These are phyloP conservation scores for Lecanoromycetidae sp. DNA, from an alignment of 2,329 filamentous ascomycete genomes.

Conservation along the genomic window DNA sequence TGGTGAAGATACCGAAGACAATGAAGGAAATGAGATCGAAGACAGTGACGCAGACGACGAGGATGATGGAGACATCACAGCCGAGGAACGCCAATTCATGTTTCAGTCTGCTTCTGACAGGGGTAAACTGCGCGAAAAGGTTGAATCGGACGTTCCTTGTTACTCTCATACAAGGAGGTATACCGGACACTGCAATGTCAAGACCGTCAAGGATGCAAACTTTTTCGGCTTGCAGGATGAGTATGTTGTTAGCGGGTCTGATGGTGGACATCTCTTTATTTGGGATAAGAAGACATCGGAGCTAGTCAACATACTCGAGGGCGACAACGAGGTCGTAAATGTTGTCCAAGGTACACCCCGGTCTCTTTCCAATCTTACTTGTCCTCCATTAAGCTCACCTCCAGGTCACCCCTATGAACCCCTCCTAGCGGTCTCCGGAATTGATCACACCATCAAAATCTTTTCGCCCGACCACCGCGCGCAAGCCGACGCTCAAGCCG, in stretches of 20 bases:
- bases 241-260: constrained; percentile 55
- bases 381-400: neutral
- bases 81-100: constrained; percentile 30
- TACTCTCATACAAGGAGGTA: constrained; percentile 46
- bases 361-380: neutral
- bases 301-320: constrained; percentile 53
- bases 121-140: constrained; percentile 35
- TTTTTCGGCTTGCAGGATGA: constrained; percentile 56
- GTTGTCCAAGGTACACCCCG: constrained; percentile 48
- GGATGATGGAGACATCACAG: constrained; percentile 23
- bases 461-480: constrained; percentile 50
- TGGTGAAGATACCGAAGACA: constrained; percentile 25
- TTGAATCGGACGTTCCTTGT: constrained; percentile 45
- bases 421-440: constrained; percentile 53
- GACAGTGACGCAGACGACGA: constrained; percentile 25
- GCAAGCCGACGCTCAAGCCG: constrained; percentile 44
- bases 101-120: constrained; percentile 40
- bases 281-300: constrained; percentile 53
- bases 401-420: constrained; percentile 55
- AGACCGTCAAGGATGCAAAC: constrained; percentile 58
- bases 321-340: constrained; percentile 58
- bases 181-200: constrained; percentile 53
- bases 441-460: constrained; percentile 57
- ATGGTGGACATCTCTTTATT: constrained; percentile 55
- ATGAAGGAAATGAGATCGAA: constrained; percentile 24